phyloP scores from a whole-genome alignment of 2,329 filamentous ascomycete species.

The Botrytis fabae region DNA sequence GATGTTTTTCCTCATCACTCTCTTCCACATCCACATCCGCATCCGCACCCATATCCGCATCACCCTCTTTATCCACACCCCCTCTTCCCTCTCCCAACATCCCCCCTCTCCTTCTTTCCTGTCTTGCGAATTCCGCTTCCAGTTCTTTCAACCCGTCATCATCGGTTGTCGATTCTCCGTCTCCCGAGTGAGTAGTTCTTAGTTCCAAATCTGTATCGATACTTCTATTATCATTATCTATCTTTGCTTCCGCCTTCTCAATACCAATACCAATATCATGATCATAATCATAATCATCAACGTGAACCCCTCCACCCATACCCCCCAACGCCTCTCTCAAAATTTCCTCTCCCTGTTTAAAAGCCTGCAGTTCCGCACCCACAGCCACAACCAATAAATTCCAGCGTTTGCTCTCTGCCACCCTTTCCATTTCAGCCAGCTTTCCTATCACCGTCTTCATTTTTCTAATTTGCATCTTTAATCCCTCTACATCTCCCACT shows the following conservation, averaged over 20 bases:
- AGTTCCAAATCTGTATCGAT: not conserved
- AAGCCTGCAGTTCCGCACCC: constrained; percentile 70
- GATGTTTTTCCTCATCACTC: constrained; percentile 22
- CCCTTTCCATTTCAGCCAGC: constrained; percentile 54
- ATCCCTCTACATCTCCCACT: constrained; percentile 45
- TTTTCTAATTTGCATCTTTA: constrained; percentile 49
- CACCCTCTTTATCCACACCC: not conserved
- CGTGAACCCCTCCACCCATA: not conserved
- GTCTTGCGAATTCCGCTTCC: constrained; percentile 1
- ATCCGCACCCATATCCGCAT: not conserved
- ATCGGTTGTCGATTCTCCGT: not conserved
- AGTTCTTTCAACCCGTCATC: constrained; percentile 20
- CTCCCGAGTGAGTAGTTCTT: not conserved
- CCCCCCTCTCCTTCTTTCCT: not conserved
- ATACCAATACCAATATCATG: constrained; percentile 26
- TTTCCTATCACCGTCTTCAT: constrained; percentile 58
- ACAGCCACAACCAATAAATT: constrained; percentile 74
- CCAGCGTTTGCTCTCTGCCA: constrained; percentile 65
- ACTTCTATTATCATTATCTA: not conserved
- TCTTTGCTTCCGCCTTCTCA: constrained; percentile 28
- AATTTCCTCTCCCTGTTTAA: constrained; percentile 59
- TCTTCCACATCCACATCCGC: constrained; percentile 11
- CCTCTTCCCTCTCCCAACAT: not conserved
- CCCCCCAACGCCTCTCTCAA: constrained; percentile 45
- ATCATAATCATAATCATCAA: constrained; percentile 9